Evolutionary conservation across 352 stramenopile species (phyloP), one percentile per base, ranked within the genome.

Genomic region (Phytopythium boreale): DNA sequence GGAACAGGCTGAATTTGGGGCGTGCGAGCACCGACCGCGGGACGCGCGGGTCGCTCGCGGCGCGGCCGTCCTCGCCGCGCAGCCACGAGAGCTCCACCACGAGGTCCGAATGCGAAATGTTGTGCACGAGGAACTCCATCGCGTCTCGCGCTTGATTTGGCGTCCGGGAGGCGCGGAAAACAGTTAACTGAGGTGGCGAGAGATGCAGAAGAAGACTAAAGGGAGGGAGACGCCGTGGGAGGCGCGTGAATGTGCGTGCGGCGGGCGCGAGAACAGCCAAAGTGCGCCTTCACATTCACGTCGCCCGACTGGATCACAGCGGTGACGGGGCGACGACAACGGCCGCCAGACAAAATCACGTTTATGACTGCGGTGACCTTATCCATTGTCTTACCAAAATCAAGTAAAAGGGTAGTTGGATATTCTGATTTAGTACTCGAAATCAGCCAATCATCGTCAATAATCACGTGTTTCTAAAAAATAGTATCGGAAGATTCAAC

Each of bases 41-140:
- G 47, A 88, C 75, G 29, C 57, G 53, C 15, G 53, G 29, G 44
- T 46, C 51, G 47, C 22, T 39, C 31, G 41, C 74, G 29, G 80
- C 66, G 29, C 11, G 7, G n/a, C 7, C 43, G 43, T 24, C 43
- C 19, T 14, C 43, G 43, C 7, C 26, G n/a, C 75, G 76, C 41
- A 90, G 62, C 80, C 87, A 91, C 64, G 83, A 90, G 65, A 95
- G 84, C 79, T 95, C 84, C 24, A 99, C 77, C 22, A 99, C 84
- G 20, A 99, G 70, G 76, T 99, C 96, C 56, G 94, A 98, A 73
- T 99, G 96, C 56, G 92, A 98, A 64, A 98, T 95, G 77, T 98
- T 99, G 82, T 98, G 94, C 64, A 99, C 90, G 26, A 99, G 79
- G 59, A 99, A 92, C 72, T 99, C 96, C 70, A 98, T 93, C 26